Base-by-base conservation (phyloP, 2,329 filamentous ascomycete genomes). In the Erysiphe pisi region DNA sequence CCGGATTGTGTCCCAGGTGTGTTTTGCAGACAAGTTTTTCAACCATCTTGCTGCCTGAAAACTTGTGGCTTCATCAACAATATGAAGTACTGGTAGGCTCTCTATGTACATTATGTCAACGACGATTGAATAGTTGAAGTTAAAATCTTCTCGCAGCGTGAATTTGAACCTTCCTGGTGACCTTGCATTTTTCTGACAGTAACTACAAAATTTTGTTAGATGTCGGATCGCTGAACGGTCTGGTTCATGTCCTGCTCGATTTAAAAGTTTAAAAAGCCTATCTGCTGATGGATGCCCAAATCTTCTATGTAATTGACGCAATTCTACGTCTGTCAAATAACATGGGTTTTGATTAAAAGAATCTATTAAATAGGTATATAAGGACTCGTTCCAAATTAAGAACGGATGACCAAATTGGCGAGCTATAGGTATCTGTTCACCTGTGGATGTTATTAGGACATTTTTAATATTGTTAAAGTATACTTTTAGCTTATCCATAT, bases 41-140 rank as follows among this genome's bases (percentile, higher is more conserved):
- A 77, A 47, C 25, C 14, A 77, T 74, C 75, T 77, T 1, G 12
- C 77, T 22, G 31, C 49, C 45, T 76, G 75, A 36, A 71, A 76
- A 1, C 22, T 68, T 28, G 49, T 77, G 1, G n/a, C 43, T 47
- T 76, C 75, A 52, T 77, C 52, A 20, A 77, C 56, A 43, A 77
- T 61, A 43, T 77, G 52, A 16, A 77, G 7, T 4, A 77, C 43
- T 22, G 45, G 68, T 3, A 61, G 16, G 8, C 47, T 31, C 1
- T 71, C 52, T 12, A 76, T 68, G 73, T 68, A 76, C 1, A 76
- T 40, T 40, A 77, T 58, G 58, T 76, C 61, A 14, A 77, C 47
- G n/a, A 77, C 25, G 0, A 77, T 25, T 1, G 76, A 11, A 28
- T 77, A 63, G 25, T 77, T 77, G 45, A 75, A 77, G 11, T 75